Evolutionary conservation across 495 filamentous ascomycete species (phyloP), one percentile per base, ranked within the genome.

Genomic region (Penicillium arizonense): DNA sequence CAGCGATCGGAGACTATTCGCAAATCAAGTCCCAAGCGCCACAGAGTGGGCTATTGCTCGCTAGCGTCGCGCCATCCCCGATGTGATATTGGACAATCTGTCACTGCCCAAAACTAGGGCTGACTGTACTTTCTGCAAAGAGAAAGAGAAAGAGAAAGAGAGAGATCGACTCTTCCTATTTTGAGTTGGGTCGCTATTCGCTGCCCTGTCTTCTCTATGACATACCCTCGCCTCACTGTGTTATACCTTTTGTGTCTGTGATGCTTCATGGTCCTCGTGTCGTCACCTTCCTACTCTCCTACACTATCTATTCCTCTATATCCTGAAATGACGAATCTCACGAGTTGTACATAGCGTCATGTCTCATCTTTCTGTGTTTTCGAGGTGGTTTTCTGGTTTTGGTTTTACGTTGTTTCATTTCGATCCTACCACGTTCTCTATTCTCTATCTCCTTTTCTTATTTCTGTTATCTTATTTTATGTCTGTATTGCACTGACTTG

Each of bases 21-120:
- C 39, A 44, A 30, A 20, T 28, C 18, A 33, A 36, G 28, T 33
- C 35, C 40, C 46, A 41, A 26, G 43, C 55, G 43, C 59, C 59
- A 57, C 53, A 26, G 56, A 37, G 24, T 13, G 57, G 40, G 55
- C 63, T 66, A 66, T 64, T 66, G 57, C 48, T 28, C 45, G 59
- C 63, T 66, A 66, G 63, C 57, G 60, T 47, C 50, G 42, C 57
- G 55, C 62, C 55, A 59, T 59, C 41, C 59, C 34, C 24, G 28
- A 50, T 50, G 40, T 53, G 48, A 56, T 47, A 46, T 50, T 49
- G 42, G 50, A 63, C 50, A 33, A 56, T 47, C 41, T 47, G 32
- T 56, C 52, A 55, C 40, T 30, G 44, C 34, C 33, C n/a, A 13
- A 30, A 30, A 30, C 28, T 30, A 30, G 28, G 28, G 28, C 28